Percentiles rank a stretch among this genome's conserved stretches.
Evolutionary conservation across 176 grass and related monocot genomes (phyloP).

Genomic region (Themeda triandra): DNA sequence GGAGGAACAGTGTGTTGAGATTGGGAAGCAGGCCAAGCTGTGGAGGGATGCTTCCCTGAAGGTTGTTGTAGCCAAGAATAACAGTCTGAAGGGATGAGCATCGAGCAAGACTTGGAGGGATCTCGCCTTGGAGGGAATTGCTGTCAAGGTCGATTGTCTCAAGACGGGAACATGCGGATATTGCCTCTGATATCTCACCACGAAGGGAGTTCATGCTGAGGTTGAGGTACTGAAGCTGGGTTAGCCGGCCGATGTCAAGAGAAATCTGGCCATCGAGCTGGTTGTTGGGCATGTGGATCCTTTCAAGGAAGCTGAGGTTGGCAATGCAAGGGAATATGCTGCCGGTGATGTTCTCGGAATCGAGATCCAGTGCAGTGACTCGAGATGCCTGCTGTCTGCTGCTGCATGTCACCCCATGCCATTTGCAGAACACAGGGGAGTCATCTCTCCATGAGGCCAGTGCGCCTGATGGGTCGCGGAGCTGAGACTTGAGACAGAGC

Average conservation of each 20-base stretch:
- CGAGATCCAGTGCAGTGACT: not conserved
- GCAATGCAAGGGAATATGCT: not conserved
- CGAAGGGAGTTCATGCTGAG: not conserved
- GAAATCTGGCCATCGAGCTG: not conserved
- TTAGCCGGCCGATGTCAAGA: not conserved
- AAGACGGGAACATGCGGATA: not conserved
- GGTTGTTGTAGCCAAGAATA: constrained; percentile 20
- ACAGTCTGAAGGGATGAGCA: constrained; percentile 24
- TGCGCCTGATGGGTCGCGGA: not conserved
- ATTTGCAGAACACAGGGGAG: not conserved
- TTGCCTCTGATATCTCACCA: not conserved
- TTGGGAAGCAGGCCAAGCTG: no score
- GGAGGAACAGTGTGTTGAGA: no score
- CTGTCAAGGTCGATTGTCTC: not conserved
- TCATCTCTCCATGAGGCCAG: constrained; percentile 21
- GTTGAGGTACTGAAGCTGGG: not conserved
- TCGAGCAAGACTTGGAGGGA: constrained; percentile 23
- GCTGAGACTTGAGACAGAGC: constrained; percentile 18
- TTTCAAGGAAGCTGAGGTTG: not conserved
- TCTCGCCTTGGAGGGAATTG: constrained; percentile 25
- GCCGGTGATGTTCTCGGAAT: not conserved
- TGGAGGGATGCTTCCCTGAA: constrained; percentile 29
- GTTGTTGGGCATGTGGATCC: not conserved
- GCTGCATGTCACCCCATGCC: constrained; percentile 29
- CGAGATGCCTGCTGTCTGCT: not conserved